Percentiles rank a stretch among this genome's conserved stretches.
Evolutionary conservation across 208 protist genomes (phyloP).

Genomic region (Crithidia thermophila): DNA sequence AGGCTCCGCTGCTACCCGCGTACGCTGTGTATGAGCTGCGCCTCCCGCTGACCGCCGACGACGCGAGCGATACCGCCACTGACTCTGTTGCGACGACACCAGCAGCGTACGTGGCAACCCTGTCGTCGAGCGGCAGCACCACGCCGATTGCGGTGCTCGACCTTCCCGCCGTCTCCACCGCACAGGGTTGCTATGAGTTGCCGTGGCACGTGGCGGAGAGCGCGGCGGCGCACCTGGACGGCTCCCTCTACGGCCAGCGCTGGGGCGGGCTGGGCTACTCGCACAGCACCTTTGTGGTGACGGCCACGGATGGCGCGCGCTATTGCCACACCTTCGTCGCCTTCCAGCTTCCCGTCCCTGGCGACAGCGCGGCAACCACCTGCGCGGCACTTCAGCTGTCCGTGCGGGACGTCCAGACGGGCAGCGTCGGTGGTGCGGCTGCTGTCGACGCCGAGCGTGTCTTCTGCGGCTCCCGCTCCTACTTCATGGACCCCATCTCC

Average conservation of each 20-base stretch:
- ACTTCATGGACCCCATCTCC: constrained; percentile 49
- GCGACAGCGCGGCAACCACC: not conserved
- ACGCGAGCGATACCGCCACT: not conserved
- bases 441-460: constrained; percentile 10
- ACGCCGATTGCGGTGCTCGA: not conserved
- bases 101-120: not conserved
- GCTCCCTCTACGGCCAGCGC: constrained; percentile 14
- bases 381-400: not conserved
- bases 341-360: not conserved
- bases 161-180: constrained; percentile 6
- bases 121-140: not conserved
- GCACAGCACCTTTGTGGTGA: constrained; percentile 9
- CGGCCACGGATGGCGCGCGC: not conserved
- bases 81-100: not conserved
- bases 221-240: not conserved
- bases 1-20: not conserved
- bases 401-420: not conserved
- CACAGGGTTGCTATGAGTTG: constrained; percentile 8
- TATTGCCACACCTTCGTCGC: constrained; percentile 30
- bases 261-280: constrained; percentile 27
- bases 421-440: not conserved
- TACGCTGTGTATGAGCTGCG: constrained; percentile 28
- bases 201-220: constrained; percentile 19
- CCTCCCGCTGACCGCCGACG: not conserved
- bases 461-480: constrained; percentile 48